These are phyloP conservation scores for Sporisorium sorghi DNA, from an alignment of 1,284 basidiomycete species.

Conservation along the genomic window DNA sequence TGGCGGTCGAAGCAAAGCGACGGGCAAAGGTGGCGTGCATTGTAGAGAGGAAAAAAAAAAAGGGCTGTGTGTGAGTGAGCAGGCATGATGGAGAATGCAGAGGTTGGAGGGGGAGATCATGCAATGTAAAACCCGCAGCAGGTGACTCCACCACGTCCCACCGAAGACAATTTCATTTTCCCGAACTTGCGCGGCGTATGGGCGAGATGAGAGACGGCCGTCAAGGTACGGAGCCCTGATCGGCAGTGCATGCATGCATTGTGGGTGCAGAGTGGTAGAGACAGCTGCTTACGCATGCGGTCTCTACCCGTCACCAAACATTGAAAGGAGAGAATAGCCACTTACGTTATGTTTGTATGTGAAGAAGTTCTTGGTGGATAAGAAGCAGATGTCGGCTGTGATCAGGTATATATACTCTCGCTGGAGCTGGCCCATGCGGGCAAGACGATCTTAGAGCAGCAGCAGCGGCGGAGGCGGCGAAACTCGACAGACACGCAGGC, in stretches of 20 bases:
- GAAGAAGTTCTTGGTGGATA: slow-evolving; percentile 7
- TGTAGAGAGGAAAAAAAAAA: slow-evolving; percentile 3
- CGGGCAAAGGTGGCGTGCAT: slow-evolving; percentile 61
- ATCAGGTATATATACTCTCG: slow-evolving; percentile 37
- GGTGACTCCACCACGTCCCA: too few species aligned
- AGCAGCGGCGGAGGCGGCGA: slow-evolving; percentile 19
- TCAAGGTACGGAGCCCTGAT: not conserved
- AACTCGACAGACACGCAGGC: slow-evolving; percentile 38
- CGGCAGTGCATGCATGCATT: not conserved
- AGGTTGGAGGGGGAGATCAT: too few species aligned
- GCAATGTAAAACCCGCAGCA: too few species aligned
- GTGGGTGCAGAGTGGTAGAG: not conserved
- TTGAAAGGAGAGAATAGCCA: not conserved
- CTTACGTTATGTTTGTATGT: slow-evolving; percentile 27
- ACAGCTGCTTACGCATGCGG: too few species aligned
- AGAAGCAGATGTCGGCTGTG: too few species aligned
- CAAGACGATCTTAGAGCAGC: slow-evolving; percentile 23
- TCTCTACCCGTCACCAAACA: not conserved
- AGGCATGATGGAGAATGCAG: too few species aligned
- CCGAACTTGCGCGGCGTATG: too few species aligned
- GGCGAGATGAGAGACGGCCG: not conserved
- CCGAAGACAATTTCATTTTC: too few species aligned
- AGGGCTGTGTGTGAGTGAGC: slow-evolving; percentile 59
- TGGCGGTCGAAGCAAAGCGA: slow-evolving; percentile 59
- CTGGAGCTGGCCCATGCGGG: slow-evolving; percentile 41